Evolutionary conservation across 2,329 filamentous ascomycete genomes (phyloP).

Genomic region (Colletotrichum orchidophilum): DNA sequence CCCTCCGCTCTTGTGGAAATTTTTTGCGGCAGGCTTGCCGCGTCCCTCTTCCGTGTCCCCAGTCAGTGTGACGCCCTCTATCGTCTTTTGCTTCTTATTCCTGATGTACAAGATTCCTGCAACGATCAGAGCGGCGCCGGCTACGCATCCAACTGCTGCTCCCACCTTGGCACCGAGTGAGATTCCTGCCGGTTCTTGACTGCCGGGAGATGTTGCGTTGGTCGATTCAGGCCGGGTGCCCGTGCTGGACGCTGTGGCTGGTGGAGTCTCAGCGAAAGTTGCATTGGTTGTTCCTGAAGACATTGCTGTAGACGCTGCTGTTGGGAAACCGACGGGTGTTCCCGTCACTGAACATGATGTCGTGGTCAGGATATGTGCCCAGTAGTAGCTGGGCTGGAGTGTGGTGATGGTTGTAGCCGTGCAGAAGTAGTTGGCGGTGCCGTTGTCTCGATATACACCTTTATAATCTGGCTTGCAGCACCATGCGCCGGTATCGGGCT

Average conservation of each 20-base stretch:
- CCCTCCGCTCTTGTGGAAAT: neutral
- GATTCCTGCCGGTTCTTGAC: neutral
- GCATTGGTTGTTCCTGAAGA: neutral
- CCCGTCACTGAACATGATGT: neutral
- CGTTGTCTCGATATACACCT: neutral
- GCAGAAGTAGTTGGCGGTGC: neutral
- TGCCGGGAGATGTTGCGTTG: neutral
- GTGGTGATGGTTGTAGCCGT: neutral
- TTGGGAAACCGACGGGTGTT: neutral
- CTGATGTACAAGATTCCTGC: neutral
- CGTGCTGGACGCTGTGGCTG: neutral
- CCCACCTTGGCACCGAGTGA: neutral
- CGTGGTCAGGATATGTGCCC: neutral
- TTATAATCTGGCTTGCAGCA: neutral
- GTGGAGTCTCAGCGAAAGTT: neutral
- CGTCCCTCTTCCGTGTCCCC: neutral
- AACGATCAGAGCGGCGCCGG: neutral
- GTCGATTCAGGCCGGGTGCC: neutral
- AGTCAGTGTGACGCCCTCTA: neutral
- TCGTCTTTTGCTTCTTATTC: neutral
- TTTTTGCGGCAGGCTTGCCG: neutral
- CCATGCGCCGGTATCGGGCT: neutral
- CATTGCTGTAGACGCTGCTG: neutral
- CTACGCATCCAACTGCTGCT: neutral
- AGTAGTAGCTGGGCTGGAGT: neutral